Conservation (phyloP, 139 green algal genomes). For the Raphidocelis subcapitata region DNA sequence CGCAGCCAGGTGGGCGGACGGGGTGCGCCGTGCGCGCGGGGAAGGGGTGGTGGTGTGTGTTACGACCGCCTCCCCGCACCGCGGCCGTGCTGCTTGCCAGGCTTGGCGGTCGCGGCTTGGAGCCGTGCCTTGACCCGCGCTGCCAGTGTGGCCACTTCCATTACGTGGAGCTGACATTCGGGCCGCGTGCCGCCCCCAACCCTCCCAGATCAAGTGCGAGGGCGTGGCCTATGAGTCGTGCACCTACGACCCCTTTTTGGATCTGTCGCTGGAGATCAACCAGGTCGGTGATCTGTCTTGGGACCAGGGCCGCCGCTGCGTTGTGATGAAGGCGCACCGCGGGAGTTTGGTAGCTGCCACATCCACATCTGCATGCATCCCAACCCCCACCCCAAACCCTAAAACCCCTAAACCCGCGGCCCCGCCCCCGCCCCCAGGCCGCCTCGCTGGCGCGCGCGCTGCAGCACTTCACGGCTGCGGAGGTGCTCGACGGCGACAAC, state of each 20-base stretch:
- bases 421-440: constrained; percentile 32
- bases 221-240: constrained; percentile 77
- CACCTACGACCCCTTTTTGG: constrained; percentile 91
- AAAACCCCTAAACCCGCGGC: neutral
- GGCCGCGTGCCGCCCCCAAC: too few relatives aligned
- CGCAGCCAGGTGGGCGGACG: constrained; percentile 70
- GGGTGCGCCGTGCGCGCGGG: too few relatives aligned
- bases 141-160: too few relatives aligned
- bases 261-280: constrained; percentile 90
- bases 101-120: neutral
- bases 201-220: constrained; percentile 84
- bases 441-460: constrained; percentile 61
- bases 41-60: neutral
- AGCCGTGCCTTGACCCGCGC: neutral
- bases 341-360: neutral
- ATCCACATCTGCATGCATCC: neutral
- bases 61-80: too few relatives aligned
- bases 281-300: too few relatives aligned
- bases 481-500: constrained; percentile 87
- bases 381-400: neutral
- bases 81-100: too few relatives aligned
- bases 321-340: too few relatives aligned
- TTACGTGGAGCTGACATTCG: too few relatives aligned
- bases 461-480: constrained; percentile 70
- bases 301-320: too few relatives aligned